Conservation (phyloP, 768 basidiomycete genomes). For the Hygrocybe coccinea region DNA sequence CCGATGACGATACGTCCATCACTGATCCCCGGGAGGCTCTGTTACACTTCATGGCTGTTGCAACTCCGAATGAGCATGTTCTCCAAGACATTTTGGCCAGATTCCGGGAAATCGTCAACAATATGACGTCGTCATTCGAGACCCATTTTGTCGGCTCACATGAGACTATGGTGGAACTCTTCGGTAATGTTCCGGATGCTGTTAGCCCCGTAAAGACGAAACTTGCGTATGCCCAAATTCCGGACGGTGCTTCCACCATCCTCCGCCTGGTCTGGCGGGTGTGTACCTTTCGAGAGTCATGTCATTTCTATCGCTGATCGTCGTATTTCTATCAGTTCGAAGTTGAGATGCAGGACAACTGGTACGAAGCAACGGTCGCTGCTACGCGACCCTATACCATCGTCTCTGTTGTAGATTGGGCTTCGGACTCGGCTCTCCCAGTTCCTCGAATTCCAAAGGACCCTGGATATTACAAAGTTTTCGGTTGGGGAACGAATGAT, state of each 20-base stretch:
- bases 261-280: constrained; percentile 83
- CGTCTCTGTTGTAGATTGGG: constrained; percentile 92
- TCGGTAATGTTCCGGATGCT: constrained; percentile 67
- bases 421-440: constrained; percentile 64
- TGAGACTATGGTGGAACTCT: constrained; percentile 11
- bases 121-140: constrained; percentile 43
- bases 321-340: constrained; percentile 53
- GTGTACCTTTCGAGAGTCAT: constrained; percentile 9
- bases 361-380: constrained; percentile 89
- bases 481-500: constrained; percentile 81
- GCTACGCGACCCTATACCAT: constrained; percentile 69
- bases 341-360: constrained; percentile 91
- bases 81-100: constrained; percentile 46
- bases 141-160: constrained; percentile 1
- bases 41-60: constrained; percentile 74
- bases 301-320: constrained; percentile 7
- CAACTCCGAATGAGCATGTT: constrained; percentile 50
- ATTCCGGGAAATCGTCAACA: constrained; percentile 46
- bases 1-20: constrained; percentile 26
- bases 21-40: constrained; percentile 54
- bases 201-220: constrained; percentile 76
- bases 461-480: constrained; percentile 64
- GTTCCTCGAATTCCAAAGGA: constrained; percentile 28
- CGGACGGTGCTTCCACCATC: constrained; percentile 52
- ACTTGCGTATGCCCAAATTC: constrained; percentile 79